phyloP scores from a whole-genome alignment of 179 eudicot genomes.

The Beta corolliflora region DNA sequence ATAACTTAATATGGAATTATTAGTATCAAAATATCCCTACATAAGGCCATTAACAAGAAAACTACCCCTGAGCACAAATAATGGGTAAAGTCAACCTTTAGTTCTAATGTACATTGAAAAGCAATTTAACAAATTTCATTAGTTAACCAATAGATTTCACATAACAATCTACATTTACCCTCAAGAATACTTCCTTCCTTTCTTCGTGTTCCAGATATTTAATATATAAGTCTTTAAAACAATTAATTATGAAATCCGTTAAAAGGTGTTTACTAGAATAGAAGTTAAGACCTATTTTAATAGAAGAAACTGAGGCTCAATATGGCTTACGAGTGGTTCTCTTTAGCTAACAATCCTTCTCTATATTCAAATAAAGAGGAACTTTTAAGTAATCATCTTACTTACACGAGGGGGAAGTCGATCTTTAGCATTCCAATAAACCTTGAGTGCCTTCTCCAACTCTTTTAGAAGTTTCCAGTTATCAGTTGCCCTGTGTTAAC shows the following conservation, averaged over 20 bases:
- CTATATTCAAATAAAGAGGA: neutral
- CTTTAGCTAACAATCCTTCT: neutral
- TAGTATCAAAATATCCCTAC: neutral
- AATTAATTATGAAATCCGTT: neutral
- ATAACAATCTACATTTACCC: neutral
- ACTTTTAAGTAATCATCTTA: conserved; percentile 14
- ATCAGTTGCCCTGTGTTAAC: conserved; percentile 59
- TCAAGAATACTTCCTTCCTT: neutral
- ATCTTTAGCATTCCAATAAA: conserved; percentile 85
- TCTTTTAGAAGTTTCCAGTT: conserved; percentile 93
- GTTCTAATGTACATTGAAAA: neutral
- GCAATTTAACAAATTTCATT: neutral
- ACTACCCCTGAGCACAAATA: neutral
- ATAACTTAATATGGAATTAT: neutral
- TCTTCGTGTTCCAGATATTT: too few species aligned
- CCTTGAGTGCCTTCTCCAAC: conserved; percentile 82
- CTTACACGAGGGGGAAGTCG: conserved; percentile 96
- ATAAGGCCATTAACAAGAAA: neutral
- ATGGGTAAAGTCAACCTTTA: neutral
- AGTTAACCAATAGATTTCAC: neutral
- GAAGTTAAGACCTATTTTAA: neutral
- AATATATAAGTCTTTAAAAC: neutral
- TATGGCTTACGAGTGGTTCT: neutral
- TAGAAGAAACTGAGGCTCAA: neutral
- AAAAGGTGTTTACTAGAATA: neutral